Evolutionary conservation across 225 moss, liverwort and hornwort species (phyloP).

Genomic region (Marchantia paleacea): DNA sequence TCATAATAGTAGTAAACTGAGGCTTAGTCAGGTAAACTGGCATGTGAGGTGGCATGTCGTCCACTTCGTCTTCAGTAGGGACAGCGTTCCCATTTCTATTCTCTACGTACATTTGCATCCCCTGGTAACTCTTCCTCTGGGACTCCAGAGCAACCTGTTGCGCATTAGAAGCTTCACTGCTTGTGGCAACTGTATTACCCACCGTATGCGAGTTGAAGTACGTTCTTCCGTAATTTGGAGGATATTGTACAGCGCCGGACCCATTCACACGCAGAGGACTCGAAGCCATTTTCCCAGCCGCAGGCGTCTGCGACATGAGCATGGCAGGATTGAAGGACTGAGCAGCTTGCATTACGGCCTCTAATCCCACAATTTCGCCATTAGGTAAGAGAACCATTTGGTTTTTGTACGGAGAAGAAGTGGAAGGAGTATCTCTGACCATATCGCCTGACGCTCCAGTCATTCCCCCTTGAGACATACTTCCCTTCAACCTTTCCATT

Average conservation of each 20-base stretch:
- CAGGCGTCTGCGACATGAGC: constrained; percentile 29
- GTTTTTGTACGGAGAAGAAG: constrained; percentile 54
- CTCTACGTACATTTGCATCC: constrained; percentile 28
- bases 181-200: constrained; percentile 18
- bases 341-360: constrained; percentile 58
- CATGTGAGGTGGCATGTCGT: constrained; percentile 49
- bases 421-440: constrained; percentile 53
- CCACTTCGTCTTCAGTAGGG: constrained; percentile 50
- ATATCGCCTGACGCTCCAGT: constrained; percentile 54
- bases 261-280: constrained; percentile 20
- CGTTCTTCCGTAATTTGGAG: constrained; percentile 30
- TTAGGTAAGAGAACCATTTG: constrained; percentile 63
- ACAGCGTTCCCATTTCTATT: constrained; percentile 44
- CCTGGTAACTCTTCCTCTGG: constrained; percentile 33
- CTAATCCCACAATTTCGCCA: constrained; percentile 66
- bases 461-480: constrained; percentile 32
- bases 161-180: constrained; percentile 18
- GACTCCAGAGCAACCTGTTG: constrained; percentile 35
- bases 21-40: constrained; percentile 57
- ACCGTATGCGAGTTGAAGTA: constrained; percentile 16
- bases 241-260: constrained; percentile 8
- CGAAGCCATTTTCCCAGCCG: constrained; percentile 18
- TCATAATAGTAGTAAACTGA: constrained; percentile 80
- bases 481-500: constrained; percentile 28
- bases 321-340: constrained; percentile 50